Base-by-base conservation (phyloP, 495 filamentous ascomycete genomes). In the Barbatosphaeria neglecta region DNA sequence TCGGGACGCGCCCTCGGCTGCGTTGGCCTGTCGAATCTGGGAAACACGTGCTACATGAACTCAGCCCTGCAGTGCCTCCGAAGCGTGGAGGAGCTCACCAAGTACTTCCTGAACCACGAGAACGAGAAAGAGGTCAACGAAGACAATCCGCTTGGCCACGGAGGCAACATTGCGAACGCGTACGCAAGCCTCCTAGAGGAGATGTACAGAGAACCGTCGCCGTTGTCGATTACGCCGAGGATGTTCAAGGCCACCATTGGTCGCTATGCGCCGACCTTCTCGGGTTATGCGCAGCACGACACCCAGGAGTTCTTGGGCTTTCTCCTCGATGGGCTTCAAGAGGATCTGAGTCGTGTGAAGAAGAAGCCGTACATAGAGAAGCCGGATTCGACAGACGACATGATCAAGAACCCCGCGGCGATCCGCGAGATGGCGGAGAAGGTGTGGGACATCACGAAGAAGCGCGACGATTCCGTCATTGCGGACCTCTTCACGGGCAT, bases 31-130 rank as follows among this genome's bases (percentile, higher is more conserved):
- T 80, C 76, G 45, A 98, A 98, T 56, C 65, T 97, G 22, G 92
- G 92, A 16, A 98, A 98, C 54, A 96, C 92, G 0, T 98, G 92
- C 65, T 98, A 97, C 63, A 95, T 96, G 87, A 96, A 96, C 64
- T 94, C 92, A 15, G 92, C 93, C 18, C 65, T 96, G 43, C 92
- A 98, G 60, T 97, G 92, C 59, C 73, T 98, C 33, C 78, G 89
- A 27, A 90, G 83, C 51, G 85, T 95, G 2, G 86, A 93, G 50
- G 92, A 98, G 63, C 68, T 98, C 55, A 87, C 86, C 6, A 77
- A 83, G 48, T 98, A 95, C 63, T 97, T 97, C 62, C 65, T 96
- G 17, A 80, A 74, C 46, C 74, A 80, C 42, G 69, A 80, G 47
- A 85, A 85, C 57, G 80, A 83, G 47, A 61, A 69, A 37, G 90